Conservation (phyloP, 2,329 filamentous ascomycete genomes). For the Ophiostoma sp. region DNA sequence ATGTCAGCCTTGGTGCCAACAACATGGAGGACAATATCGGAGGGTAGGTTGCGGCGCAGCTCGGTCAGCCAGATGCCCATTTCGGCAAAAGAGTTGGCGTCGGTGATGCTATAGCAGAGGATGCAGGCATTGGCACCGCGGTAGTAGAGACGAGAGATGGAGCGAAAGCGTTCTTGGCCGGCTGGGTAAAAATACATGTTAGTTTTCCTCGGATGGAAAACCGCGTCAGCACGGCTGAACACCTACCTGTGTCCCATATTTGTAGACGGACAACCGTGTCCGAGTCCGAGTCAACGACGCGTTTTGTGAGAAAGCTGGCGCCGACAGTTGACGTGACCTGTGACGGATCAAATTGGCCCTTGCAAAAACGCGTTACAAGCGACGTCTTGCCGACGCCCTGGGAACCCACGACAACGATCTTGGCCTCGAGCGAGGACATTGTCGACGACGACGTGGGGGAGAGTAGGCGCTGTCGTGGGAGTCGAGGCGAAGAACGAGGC, state of each 20-base stretch:
- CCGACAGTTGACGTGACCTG: constrained; percentile 71
- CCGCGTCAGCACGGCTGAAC: not conserved
- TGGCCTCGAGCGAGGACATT: constrained; percentile 70
- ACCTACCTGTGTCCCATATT: constrained; percentile 84
- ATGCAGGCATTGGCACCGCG: constrained; percentile 92
- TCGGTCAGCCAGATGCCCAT: constrained; percentile 92
- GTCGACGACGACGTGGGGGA: constrained; percentile 18
- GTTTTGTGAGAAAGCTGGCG: constrained; percentile 77
- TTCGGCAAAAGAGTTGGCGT: constrained; percentile 79
- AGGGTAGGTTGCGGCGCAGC: constrained; percentile 73
- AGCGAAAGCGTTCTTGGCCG: constrained; percentile 92
- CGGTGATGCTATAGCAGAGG: constrained; percentile 91
- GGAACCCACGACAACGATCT: constrained; percentile 77
- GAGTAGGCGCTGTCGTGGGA: not conserved
- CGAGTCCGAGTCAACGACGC: constrained; percentile 77
- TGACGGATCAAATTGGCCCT: constrained; percentile 67
- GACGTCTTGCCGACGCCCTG: constrained; percentile 81
- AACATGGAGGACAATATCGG: constrained; percentile 85
- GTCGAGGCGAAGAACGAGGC: not conserved
- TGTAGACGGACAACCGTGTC: constrained; percentile 87
- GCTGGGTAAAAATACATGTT: constrained; percentile 45
- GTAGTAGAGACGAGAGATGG: constrained; percentile 94
- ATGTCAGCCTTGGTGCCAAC: constrained; percentile 94
- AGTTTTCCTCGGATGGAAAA: not conserved
- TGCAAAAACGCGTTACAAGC: constrained; percentile 73